A percentile compares a stretch with the other conserved stretches of the same genome.
Conservation (phyloP, 2,329 filamentous ascomycete species). For the Diplocarpon rosae region DNA sequence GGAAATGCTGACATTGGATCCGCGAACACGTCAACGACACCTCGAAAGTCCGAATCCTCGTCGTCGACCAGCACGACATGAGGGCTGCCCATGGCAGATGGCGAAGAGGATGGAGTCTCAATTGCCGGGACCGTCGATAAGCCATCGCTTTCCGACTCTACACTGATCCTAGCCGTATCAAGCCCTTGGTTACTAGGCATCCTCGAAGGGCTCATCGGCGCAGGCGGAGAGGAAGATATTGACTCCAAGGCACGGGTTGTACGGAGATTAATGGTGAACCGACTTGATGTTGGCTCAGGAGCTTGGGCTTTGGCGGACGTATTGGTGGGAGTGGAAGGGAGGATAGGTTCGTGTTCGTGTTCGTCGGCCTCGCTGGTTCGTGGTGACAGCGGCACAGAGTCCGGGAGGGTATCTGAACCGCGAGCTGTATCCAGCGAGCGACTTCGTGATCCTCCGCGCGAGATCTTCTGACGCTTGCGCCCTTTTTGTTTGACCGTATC, state of each 20-base stretch:
- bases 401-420: slow-evolving; percentile 13
- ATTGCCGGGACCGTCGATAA: slow-evolving; percentile 22
- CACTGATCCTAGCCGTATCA: slow-evolving; percentile 19
- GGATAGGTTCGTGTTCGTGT: slow-evolving; percentile 25
- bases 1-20: slow-evolving; percentile 40
- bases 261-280: slow-evolving; percentile 51
- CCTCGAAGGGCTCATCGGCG: slow-evolving; percentile 29
- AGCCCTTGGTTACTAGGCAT: slow-evolving; percentile 15
- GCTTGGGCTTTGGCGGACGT: slow-evolving; percentile 27
- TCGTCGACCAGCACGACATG: slow-evolving; percentile 23
- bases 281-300: slow-evolving; percentile 40
- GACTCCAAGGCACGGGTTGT: slow-evolving; percentile 32
- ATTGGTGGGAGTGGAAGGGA: slow-evolving; percentile 22
- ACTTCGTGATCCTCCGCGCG: slow-evolving; percentile 43
- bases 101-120: slow-evolving; percentile 25
- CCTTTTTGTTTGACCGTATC: slow-evolving; percentile 37
- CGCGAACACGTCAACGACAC: slow-evolving; percentile 20
- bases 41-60: slow-evolving; percentile 20
- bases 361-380: slow-evolving; percentile 10
- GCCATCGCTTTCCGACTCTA: slow-evolving; percentile 25
- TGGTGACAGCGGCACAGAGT: slow-evolving; percentile 9
- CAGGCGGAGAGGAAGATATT: slow-evolving; percentile 34
- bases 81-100: slow-evolving; percentile 23
- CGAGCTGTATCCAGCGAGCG: slow-evolving; percentile 35
- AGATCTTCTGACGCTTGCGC: slow-evolving; percentile 52